Percentiles rank a stretch among this genome's conserved stretches.
Conservation (phyloP, 257 asterid genomes). For the Avicennia marina region DNA sequence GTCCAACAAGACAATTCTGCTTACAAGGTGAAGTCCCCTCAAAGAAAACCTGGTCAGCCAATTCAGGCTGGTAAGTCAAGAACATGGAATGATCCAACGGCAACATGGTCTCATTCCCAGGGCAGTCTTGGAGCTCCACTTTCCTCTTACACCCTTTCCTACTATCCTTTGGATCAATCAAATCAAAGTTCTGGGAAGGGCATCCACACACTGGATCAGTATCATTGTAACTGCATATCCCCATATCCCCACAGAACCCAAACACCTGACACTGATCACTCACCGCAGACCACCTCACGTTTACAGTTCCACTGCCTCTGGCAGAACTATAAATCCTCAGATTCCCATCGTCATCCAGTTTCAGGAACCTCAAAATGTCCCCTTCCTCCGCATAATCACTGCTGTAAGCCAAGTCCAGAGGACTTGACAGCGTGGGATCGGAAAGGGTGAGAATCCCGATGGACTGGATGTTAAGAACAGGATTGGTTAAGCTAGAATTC, state of each 20-base stretch:
- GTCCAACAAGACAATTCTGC: constrained; percentile 42
- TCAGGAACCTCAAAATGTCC: constrained; percentile 46
- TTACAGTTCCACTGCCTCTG: constrained; percentile 39
- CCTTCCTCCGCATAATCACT: constrained; percentile 65
- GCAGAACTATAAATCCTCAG: constrained; percentile 61
- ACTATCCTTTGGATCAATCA: constrained; percentile 40
- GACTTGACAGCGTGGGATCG: constrained; percentile 36
- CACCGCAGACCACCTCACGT: constrained; percentile 71
- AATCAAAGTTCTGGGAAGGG: constrained; percentile 63
- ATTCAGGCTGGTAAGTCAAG: constrained; percentile 59
- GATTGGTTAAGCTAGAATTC: constrained; percentile 34
- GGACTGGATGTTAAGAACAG: constrained; percentile 38
- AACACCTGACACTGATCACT: constrained; percentile 74
- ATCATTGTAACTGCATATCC: constrained; percentile 70
- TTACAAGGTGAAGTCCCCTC: constrained; percentile 54
- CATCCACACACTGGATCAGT: constrained; percentile 60
- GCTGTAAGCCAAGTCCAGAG: constrained; percentile 47
- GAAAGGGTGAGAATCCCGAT: constrained; percentile 53
- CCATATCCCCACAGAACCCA: constrained; percentile 78
- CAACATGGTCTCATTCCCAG: constrained; percentile 48
- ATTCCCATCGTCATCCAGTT: constrained; percentile 72
- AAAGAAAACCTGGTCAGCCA: constrained; percentile 29
- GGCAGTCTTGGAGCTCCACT: constrained; percentile 52
- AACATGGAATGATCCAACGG: constrained; percentile 50
- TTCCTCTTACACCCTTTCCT: constrained; percentile 73